These are phyloP conservation scores for Picea abies DNA, from an alignment of 83 land plant genomes.

Conservation along the genomic window DNA sequence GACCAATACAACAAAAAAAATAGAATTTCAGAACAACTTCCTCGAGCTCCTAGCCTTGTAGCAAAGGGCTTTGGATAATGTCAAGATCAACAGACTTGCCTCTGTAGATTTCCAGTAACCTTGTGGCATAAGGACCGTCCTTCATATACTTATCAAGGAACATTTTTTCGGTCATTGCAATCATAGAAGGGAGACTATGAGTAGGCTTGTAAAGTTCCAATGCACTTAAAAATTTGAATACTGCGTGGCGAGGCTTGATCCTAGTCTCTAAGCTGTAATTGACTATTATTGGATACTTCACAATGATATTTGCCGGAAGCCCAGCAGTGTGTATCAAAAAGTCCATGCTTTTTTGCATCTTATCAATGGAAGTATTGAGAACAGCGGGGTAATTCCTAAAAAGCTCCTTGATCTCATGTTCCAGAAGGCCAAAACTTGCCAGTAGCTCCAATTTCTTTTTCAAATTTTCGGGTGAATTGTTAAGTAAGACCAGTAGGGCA, in stretches of 20 bases:
- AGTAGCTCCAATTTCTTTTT: background rate
- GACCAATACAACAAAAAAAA: too few species aligned
- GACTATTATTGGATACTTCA: background rate
- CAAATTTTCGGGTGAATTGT: background rate
- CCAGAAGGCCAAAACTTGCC: background rate
- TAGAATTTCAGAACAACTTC: too few species aligned
- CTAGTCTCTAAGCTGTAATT: background rate
- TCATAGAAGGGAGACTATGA: background rate
- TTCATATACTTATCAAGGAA: background rate
- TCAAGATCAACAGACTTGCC: too few species aligned
- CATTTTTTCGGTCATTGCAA: background rate
- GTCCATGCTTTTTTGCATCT: background rate
- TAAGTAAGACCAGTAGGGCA: background rate
- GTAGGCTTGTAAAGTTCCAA: background rate
- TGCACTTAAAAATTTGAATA: background rate
- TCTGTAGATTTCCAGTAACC: too few species aligned
- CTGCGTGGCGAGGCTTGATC: background rate
- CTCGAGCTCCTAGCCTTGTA: too few species aligned
- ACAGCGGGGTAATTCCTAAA: background rate
- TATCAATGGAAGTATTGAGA: background rate
- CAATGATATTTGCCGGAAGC: background rate
- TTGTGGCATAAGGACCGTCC: too few species aligned
- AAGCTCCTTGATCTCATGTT: background rate
- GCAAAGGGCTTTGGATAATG: too few species aligned
- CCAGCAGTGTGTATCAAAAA: background rate